Conservation (phyloP, 2,329 filamentous ascomycete species). For the Aureobasidium sp. region DNA sequence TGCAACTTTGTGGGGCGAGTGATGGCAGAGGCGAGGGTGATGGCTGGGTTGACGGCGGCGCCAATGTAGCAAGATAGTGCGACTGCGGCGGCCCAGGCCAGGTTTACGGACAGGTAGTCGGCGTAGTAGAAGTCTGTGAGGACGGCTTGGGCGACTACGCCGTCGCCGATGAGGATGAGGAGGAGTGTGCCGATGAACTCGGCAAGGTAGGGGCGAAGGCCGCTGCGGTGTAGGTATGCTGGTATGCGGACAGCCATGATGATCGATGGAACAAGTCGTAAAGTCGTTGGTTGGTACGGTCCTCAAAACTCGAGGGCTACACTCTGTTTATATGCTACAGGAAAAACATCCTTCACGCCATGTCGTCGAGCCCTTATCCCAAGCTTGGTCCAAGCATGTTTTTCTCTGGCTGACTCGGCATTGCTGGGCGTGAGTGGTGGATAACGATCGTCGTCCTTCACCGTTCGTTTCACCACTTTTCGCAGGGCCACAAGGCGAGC, state of each 20-base stretch:
- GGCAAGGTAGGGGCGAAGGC: conserved; percentile 2
- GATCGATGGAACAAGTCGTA: not conserved
- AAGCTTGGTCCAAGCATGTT: conserved; percentile 9
- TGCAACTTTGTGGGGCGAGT: not conserved
- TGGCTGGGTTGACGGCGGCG: conserved; percentile 7
- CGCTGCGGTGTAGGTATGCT: not conserved
- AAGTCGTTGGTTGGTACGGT: not conserved
- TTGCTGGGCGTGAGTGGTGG: conserved; percentile 2
- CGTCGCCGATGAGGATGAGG: conserved; percentile 13
- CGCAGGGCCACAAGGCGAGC: not conserved
- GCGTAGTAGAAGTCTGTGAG: conserved; percentile 11
- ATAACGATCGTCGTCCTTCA: conserved; percentile 7
- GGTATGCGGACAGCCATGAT: conserved; percentile 7
- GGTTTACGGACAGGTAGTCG: conserved; percentile 2
- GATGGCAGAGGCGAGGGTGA: conserved; percentile 4
- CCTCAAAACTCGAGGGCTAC: not conserved
- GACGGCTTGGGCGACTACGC: conserved; percentile 5
- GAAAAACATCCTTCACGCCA: not conserved
- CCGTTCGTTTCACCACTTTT: conserved; percentile 4
- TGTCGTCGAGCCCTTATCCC: not conserved
- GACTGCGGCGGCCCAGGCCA: conserved; percentile 8
- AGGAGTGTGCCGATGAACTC: conserved; percentile 13
- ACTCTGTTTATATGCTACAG: not conserved
- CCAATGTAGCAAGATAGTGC: conserved; percentile 3
- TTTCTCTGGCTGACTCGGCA: not conserved